Base-by-base conservation (phyloP, 352 stramenopile species). In the Thalassiosira hispida region DNA sequence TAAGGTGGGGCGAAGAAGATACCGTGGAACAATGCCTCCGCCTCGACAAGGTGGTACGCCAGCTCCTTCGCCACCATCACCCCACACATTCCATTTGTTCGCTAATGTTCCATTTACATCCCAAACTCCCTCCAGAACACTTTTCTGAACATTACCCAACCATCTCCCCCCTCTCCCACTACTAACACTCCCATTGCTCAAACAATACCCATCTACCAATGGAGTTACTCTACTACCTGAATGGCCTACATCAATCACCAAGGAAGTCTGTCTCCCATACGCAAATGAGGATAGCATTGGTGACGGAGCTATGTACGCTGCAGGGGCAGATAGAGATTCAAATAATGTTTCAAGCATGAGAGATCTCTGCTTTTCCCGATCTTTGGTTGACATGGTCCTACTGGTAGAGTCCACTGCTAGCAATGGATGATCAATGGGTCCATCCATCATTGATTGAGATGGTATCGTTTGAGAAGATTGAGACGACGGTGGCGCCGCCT, bases 231-330 rank as follows among this genome's bases (percentile, higher is more conserved):
- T 74, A 25, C 31, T 84, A 11, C 84, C 82, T 33, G 77, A 77
- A 33, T 88, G 84, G 20, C 86, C 88, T 46, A 93, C 59, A 74
- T 93, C 88, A 6, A 93, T 83, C 0, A 92, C 75, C 2, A 92
- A 60, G 9, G 84, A 81, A 9, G 84, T 91, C 62, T 90, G 86
- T 65, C 86, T 82, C 8, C 86, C 88, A 60, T 88, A 47, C 1
- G 77, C 81, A 84, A 93, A 93, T 5, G 84, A 78, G 18, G 82
- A 81, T 56, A 93, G 61, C 80, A 92, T 93, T 18, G 88, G 75
- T 0, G 79, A 73, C 3, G 86, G 84, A 61, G 86, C 86, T 56
- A 92, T 65, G 61, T 91, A 93, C 4, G 77, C 40, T 46, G 85
- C 84, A 16, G 84, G 73, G 20, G 84, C 83, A 6, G 84, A 80